Conservation (phyloP, 169 alveolate species). For the Cryptosporidium baileyi region DNA sequence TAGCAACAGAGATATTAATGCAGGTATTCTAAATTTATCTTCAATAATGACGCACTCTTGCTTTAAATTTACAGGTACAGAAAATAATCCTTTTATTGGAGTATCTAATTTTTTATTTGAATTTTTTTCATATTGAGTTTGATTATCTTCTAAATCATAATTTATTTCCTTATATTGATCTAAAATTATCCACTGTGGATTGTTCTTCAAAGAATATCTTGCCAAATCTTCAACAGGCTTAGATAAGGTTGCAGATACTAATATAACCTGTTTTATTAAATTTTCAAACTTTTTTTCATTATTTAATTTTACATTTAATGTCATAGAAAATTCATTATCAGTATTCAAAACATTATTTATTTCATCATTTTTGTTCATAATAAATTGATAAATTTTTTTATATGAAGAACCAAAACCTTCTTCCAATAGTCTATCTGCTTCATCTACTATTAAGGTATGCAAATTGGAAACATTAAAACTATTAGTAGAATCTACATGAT, state of each 20-base stretch:
- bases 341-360: not conserved
- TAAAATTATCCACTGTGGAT: constrained; percentile 71
- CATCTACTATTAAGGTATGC: constrained; percentile 90
- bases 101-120: not conserved
- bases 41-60: constrained; percentile 50
- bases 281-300: not conserved
- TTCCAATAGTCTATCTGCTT: constrained; percentile 97
- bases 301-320: constrained; percentile 9
- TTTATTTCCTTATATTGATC: constrained; percentile 41
- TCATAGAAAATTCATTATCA: constrained; percentile 11
- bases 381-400: constrained; percentile 80
- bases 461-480: constrained; percentile 85
- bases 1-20: constrained; percentile 34
- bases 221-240: constrained; percentile 81
- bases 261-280: constrained; percentile 73
- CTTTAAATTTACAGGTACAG: constrained; percentile 48
- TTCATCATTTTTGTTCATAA: constrained; percentile 29
- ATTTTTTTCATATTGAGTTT: not conserved
- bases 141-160: not conserved
- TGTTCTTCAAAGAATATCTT: constrained; percentile 74
- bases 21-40: constrained; percentile 61
- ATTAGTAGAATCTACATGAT: constrained; percentile 89
- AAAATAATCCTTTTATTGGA: constrained; percentile 39
- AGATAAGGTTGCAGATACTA: constrained; percentile 84
- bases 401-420: constrained; percentile 94